Base-by-base conservation (phyloP, 139 green algal genomes). In the Chlorella sp. region DNA sequence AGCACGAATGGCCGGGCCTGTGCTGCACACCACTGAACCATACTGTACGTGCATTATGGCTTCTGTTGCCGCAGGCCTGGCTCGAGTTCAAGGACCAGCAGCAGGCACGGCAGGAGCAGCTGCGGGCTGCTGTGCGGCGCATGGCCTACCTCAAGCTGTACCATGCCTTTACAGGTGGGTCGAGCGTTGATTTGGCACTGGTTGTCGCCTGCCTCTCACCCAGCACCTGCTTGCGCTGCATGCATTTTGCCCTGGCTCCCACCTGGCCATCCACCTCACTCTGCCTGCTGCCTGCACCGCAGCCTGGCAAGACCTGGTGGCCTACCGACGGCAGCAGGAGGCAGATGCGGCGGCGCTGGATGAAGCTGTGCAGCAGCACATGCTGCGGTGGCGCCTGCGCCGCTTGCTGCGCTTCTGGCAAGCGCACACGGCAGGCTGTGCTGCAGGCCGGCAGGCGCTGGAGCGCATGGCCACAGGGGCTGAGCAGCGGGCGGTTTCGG, bases 141-240 rank as follows among this genome's bases (percentile, higher is more conserved):
- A 90, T 90, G 86, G 68, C 83, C 32, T 65, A 79, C 38, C 40
- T 87, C 20, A 82, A 73, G 72, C 81, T 90, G 65, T 80, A 85
- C 32, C 32, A 80, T 56, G 76, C 75, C 3, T 87, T 90, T 30
- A 36, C 22, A 43, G 77, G 77, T 83, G 38, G 40, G 76, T 28
- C 32, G 26, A 41, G 14, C 16, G 26, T 9, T 16, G 22, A 30
- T 36, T 14, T 69, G 62, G 16, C 28, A 32, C 13, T 34, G 62
- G 24, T 28, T 34, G 62, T 69, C 62, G 28, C 34, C 62, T 69
- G 62, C 62, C 36, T 69, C 28, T 30, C 8, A 4, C 56, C 56
- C 26, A 65, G n/a, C n/a, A n/a, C n/a, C n/a, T n/a, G n/a, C n/a
- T n/a, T n/a, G n/a, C n/a, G n/a, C n/a, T n/a, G n/a, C n/a, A n/a